These are phyloP conservation scores for Cladosporium sphaerospermum DNA, from an alignment of 2,329 filamentous ascomycete species.

Conservation along the genomic window DNA sequence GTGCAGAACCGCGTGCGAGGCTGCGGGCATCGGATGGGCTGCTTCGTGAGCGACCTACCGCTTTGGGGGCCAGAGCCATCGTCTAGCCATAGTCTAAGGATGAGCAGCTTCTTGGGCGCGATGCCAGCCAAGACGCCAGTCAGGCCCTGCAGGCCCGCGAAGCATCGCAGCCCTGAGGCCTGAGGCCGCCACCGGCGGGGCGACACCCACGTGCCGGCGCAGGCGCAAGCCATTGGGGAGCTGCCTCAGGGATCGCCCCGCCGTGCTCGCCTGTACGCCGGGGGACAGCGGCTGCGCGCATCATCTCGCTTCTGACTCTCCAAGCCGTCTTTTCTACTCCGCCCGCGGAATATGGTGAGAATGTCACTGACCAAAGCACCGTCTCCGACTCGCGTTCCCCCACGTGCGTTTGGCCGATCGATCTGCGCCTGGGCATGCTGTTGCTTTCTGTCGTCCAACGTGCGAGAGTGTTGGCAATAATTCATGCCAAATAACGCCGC, in stretches of 20 bases:
- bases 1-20: constrained; percentile 8
- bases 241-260: neutral
- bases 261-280: no score
- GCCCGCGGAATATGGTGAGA: no score
- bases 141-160: neutral
- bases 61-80: neutral
- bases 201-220: constrained; percentile 3
- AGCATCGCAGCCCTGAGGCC: neutral
- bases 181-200: neutral
- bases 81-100: neutral
- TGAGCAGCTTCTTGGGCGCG: neutral
- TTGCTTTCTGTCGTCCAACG: no score
- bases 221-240: constrained; percentile 6
- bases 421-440: no score
- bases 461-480: no score
- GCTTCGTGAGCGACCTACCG: constrained; percentile 3
- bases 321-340: no score
- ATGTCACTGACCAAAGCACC: no score
- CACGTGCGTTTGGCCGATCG: no score
- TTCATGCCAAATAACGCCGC: no score
- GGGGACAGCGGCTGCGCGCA: no score
- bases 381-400: no score
- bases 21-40: constrained; percentile 3
- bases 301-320: no score
- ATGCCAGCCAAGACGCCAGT: constrained; percentile 6